Evolutionary conservation across 2,329 filamentous ascomycete species (phyloP).

Genomic region (Colletotrichum simmondsii): DNA sequence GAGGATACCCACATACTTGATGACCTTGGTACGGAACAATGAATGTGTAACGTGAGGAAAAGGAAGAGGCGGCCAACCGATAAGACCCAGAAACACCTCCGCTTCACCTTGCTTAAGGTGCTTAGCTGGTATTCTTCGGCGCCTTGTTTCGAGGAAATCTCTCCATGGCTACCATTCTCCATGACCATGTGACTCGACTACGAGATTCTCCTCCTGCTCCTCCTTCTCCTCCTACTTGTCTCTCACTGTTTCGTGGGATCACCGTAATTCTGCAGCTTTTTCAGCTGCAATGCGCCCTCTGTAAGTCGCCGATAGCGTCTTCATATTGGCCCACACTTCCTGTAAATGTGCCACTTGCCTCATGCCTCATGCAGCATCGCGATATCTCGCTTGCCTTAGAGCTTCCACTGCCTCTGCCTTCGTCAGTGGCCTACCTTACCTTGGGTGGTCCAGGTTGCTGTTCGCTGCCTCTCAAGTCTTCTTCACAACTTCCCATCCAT

Average conservation of each 20-base stretch:
- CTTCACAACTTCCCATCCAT: not conserved
- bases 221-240: not conserved
- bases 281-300: not conserved
- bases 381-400: not conserved
- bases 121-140: not conserved
- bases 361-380: not conserved
- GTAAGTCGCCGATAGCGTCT: not conserved
- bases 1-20: not conserved
- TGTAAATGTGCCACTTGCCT: not conserved
- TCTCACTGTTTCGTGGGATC: not conserved
- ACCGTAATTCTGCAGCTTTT: not conserved
- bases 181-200: slow-evolving; percentile 11
- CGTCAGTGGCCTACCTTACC: not conserved
- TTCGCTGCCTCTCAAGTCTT: not conserved
- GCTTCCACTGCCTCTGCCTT: not conserved
- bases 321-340: not conserved
- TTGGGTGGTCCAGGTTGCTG: not conserved
- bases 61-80: not conserved
- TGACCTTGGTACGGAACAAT: not conserved
- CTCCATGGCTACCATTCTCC: not conserved
- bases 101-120: not conserved
- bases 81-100: not conserved
- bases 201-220: not conserved
- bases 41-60: not conserved
- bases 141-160: not conserved